phyloP scores from a whole-genome alignment of 164 flowering plant genomes.

The Sextonia rubra region DNA sequence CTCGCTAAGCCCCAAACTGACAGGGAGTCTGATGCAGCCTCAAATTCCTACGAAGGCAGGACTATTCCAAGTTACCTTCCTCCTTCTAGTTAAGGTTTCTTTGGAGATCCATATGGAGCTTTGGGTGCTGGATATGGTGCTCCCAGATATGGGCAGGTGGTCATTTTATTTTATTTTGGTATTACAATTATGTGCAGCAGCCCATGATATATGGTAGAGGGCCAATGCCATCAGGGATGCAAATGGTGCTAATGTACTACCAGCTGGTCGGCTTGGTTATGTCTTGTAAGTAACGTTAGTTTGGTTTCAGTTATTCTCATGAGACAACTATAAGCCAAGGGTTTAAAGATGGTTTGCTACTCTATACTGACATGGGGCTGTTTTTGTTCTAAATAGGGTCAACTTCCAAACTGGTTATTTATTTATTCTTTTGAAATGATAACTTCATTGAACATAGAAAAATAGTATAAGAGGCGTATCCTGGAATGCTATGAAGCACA shows the following conservation, averaged over 20 bases:
- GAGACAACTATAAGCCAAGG: not conserved
- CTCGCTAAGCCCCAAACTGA: conserved; percentile 95
- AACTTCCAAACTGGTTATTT: too few relatives aligned
- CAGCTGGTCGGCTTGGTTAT: conserved; percentile 97
- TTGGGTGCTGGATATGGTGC: conserved; percentile 57
- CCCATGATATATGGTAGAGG: conserved; percentile 97
- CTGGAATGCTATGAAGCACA: too few relatives aligned
- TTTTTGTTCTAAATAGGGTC: too few relatives aligned
- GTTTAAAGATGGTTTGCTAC: not conserved
- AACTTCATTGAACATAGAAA: too few relatives aligned
- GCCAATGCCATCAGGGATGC: conserved; percentile 92
- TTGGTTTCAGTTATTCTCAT: not conserved
- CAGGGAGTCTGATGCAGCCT: conserved; percentile 50
- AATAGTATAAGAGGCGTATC: too few relatives aligned
- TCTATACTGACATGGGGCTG: too few relatives aligned
- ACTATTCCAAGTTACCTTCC: conserved; percentile 41
- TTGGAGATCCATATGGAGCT: conserved; percentile 66
- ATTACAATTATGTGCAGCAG: conserved; percentile 33
- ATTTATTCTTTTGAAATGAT: too few relatives aligned
- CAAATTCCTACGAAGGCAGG: conserved; percentile 37
- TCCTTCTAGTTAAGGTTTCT: conserved; percentile 53
- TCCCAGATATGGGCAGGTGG: conserved; percentile 62
- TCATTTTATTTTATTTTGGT: not conserved
- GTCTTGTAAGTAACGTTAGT: conserved; percentile 71
- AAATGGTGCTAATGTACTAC: conserved; percentile 98